phyloP scores from a whole-genome alignment of 2,329 filamentous ascomycete genomes.

The Stagonosporopsis rhizophila region DNA sequence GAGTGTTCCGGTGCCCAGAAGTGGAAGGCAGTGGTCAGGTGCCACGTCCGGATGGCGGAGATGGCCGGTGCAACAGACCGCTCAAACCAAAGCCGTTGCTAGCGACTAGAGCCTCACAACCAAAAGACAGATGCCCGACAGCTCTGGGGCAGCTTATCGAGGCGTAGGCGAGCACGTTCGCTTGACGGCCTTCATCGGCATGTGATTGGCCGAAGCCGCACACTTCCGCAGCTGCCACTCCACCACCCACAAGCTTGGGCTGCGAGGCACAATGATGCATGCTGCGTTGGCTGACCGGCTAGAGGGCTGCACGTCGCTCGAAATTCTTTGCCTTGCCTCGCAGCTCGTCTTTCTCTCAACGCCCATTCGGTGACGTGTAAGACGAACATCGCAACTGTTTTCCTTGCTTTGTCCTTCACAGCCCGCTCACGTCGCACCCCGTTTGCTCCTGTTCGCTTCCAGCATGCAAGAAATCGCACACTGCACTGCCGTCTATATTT shows the following conservation, averaged over 20 bases:
- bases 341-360: slow-evolving; percentile 9
- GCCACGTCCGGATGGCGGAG: slow-evolving; percentile 17
- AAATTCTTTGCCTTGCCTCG: slow-evolving; percentile 15
- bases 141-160: slow-evolving; percentile 17
- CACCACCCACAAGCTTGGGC: slow-evolving; percentile 21
- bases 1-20: slow-evolving; percentile 10
- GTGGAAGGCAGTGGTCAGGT: slow-evolving; percentile 19
- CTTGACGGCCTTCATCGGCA: slow-evolving; percentile 16
- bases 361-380: slow-evolving; percentile 19
- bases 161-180: slow-evolving; percentile 18
- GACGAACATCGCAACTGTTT: slow-evolving; percentile 29
- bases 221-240: slow-evolving; percentile 17
- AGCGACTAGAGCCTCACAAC: slow-evolving; percentile 2
- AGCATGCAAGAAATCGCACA: slow-evolving; percentile 48
- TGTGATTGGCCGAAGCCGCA: slow-evolving; percentile 13
- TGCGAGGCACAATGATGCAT: slow-evolving; percentile 16
- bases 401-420: slow-evolving; percentile 37
- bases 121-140: neutral
- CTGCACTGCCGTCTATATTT: slow-evolving; percentile 37
- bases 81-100: slow-evolving; percentile 8
- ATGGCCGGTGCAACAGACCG: slow-evolving; percentile 12
- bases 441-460: slow-evolving; percentile 38
- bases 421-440: slow-evolving; percentile 43
- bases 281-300: slow-evolving; percentile 17
- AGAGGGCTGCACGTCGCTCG: slow-evolving; percentile 19